Percentiles rank a stretch among this genome's conserved stretches.
phyloP scores from a whole-genome alignment of 768 basidiomycete species.

The Auricularia auricula-judae region DNA sequence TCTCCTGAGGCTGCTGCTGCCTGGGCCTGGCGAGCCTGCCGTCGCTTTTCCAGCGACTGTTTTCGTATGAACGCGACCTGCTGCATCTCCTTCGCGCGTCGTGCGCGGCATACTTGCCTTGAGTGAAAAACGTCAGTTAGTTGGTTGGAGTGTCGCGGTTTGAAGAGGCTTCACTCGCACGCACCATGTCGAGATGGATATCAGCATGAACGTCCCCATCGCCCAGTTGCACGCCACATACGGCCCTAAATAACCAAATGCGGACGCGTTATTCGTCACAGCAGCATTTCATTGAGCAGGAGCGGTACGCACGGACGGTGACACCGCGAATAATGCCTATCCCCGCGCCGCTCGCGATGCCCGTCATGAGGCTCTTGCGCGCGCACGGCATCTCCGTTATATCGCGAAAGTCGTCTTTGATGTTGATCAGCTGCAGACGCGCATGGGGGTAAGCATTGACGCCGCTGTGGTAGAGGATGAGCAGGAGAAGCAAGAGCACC shows the following conservation, averaged over 20 bases:
- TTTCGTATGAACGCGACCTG: neutral
- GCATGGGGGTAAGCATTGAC: no score
- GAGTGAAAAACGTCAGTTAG: neutral
- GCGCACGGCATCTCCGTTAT: conserved; percentile 68
- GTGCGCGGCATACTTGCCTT: neutral
- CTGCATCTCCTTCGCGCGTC: neutral
- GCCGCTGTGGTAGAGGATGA: no score
- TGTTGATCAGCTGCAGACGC: no score
- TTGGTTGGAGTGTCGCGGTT: neutral
- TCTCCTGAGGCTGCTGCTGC: neutral
- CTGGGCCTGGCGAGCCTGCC: neutral
- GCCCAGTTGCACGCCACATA: conserved; percentile 72
- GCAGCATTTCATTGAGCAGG: no score
- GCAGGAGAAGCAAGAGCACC: no score
- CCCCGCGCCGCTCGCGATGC: conserved; percentile 71
- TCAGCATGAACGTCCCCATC: conserved; percentile 55
- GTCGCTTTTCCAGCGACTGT: neutral
- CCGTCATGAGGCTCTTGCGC: conserved; percentile 60
- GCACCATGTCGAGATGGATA: conserved; percentile 28
- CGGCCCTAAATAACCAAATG: conserved; percentile 29
- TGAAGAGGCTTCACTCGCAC: neutral
- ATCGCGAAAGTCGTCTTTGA: conserved; percentile 42
- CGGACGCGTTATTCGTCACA: no score
- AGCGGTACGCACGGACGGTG: conserved; percentile 39
- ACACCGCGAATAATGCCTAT: conserved; percentile 66